Evolutionary conservation across 495 filamentous ascomycete genomes (phyloP).

Genomic region (Trichoderma reesei): DNA sequence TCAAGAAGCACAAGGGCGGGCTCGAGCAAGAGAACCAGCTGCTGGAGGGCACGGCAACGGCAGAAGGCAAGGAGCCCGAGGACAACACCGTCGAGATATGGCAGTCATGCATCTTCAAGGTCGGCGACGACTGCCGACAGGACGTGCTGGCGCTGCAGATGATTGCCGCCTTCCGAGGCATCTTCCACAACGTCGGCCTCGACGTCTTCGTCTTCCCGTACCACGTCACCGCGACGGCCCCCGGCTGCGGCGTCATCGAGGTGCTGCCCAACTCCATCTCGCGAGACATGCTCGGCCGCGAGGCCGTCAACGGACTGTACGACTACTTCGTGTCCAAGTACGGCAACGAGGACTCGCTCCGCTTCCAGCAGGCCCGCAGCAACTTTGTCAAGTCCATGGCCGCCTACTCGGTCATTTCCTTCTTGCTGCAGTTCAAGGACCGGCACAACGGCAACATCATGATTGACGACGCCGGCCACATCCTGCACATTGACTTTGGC

Average conservation of each 20-base stretch:
- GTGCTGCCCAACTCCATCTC: slow-evolving; percentile 96
- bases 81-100: slow-evolving; percentile 74
- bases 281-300: slow-evolving; percentile 94
- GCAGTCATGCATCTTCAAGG: slow-evolving; percentile 99
- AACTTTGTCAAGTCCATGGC: slow-evolving; percentile 99
- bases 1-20: slow-evolving; percentile 62
- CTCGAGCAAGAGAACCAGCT: slow-evolving; percentile 36
- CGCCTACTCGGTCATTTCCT: slow-evolving; percentile 97
- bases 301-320: slow-evolving; percentile 94
- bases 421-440: slow-evolving; percentile 97
- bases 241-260: slow-evolving; percentile 96
- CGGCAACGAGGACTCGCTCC: slow-evolving; percentile 85
- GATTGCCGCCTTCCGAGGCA: slow-evolving; percentile 93
- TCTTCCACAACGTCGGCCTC: slow-evolving; percentile 86
- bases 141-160: slow-evolving; percentile 95
- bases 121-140: slow-evolving; percentile 96
- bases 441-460: slow-evolving; percentile 99
- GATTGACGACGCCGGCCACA: slow-evolving; percentile 93
- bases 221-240: slow-evolving; percentile 94
- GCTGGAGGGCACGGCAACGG: slow-evolving; percentile 27
- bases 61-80: slow-evolving; percentile 20
- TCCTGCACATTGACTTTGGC: slow-evolving; percentile 98
- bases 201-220: slow-evolving; percentile 98
- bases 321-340: slow-evolving; percentile 98
- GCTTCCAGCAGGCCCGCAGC: slow-evolving; percentile 88